Percentiles rank a stretch among this genome's conserved stretches.
These are phyloP conservation scores for Ustilago bromivora DNA, from an alignment of 1,284 basidiomycete species.

Conservation along the genomic window DNA sequence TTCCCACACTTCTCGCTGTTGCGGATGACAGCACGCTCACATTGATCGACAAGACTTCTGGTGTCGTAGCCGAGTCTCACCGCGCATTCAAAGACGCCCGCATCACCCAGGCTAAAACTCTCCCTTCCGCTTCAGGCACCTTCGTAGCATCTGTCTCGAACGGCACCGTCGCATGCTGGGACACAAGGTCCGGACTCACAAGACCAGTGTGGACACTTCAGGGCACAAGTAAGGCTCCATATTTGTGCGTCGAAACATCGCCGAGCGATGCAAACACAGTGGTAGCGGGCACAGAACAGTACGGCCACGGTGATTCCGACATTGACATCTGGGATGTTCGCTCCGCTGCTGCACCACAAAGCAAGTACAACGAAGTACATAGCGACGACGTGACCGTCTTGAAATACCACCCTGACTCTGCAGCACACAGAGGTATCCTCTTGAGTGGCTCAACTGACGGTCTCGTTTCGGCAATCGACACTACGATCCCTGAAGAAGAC, in stretches of 20 bases:
- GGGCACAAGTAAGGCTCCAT: constrained; percentile 51
- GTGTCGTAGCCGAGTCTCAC: constrained; percentile 35
- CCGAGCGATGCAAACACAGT: constrained; percentile 39
- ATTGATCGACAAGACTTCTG: constrained; percentile 52
- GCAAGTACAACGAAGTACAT: constrained; percentile 66
- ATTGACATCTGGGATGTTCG: constrained; percentile 66
- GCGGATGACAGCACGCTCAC: constrained; percentile 49
- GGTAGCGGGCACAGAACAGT: constrained; percentile 64
- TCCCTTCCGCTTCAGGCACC: constrained; percentile 24
- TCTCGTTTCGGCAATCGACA: constrained; percentile 62
- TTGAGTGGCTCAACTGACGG: constrained; percentile 66
- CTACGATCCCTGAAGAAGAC: constrained; percentile 58
- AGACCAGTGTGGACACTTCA: constrained; percentile 35
- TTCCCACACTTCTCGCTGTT: constrained; percentile 43
- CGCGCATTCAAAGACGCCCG: constrained; percentile 33
- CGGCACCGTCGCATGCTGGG: constrained; percentile 51
- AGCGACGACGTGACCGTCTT: constrained; percentile 66
- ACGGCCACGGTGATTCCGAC: constrained; percentile 57
- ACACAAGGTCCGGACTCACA: constrained; percentile 30
- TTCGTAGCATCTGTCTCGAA: constrained; percentile 37
- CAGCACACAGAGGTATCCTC: constrained; percentile 40
- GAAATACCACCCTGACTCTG: constrained; percentile 54
- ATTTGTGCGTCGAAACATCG: constrained; percentile 51
- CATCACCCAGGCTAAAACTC: constrained; percentile 43
- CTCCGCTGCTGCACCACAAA: constrained; percentile 30